Evolutionary conservation across 2,329 filamentous ascomycete genomes (phyloP).

Genomic region (Ophiostoma piceae): DNA sequence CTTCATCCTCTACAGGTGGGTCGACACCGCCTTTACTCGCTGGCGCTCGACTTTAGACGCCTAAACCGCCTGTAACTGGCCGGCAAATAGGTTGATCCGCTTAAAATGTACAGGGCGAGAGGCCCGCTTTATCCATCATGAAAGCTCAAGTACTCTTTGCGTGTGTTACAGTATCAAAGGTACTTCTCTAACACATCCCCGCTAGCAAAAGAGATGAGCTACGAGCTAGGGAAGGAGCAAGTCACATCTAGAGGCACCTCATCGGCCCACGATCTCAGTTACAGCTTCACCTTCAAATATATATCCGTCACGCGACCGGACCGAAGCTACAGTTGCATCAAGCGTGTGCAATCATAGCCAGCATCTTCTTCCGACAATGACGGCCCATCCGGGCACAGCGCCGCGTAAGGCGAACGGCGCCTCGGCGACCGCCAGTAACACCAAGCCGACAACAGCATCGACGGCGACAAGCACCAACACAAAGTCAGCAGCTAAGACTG

Average conservation of each 20-base stretch:
- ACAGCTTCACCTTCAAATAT: background rate
- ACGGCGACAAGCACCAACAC: background rate
- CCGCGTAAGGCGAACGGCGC: constrained; percentile 48
- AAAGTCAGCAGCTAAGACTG: background rate
- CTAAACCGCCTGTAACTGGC: constrained; percentile 3
- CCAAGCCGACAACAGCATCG: background rate
- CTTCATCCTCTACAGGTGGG: background rate
- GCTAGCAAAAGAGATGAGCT: constrained; percentile 4
- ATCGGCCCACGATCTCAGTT: background rate
- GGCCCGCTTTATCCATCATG: background rate
- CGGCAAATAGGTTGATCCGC: constrained; percentile 25
- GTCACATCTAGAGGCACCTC: background rate
- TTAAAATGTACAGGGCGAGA: background rate
- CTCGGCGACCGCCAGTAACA: constrained; percentile 33
- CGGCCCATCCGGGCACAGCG: constrained; percentile 29
- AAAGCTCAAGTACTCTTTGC: background rate
- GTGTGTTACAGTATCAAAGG: background rate
- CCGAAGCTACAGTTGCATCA: background rate
- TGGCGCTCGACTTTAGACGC: background rate
- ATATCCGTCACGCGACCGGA: background rate
- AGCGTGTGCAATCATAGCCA: background rate
- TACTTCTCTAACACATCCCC: background rate
- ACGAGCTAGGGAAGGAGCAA: background rate
- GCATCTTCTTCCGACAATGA: constrained; percentile 19
- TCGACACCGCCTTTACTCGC: background rate